Conservation (phyloP, 306 rosid species). For the Cucurbita argyrosperma region DNA sequence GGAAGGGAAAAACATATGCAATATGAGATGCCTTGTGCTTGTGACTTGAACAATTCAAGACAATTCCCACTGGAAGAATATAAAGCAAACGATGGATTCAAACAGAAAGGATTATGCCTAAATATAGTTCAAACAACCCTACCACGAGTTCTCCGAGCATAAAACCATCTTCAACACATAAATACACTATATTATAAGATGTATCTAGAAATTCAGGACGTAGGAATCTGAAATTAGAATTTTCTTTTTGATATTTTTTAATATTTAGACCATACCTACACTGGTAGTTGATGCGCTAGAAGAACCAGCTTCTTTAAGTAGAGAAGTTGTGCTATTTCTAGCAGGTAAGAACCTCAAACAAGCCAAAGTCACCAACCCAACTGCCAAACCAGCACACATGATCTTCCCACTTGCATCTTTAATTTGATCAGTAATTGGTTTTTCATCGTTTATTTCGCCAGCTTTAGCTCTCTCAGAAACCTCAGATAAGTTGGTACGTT, state of each 20-base stretch:
- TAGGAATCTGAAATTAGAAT: neutral
- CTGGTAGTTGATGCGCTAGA: conserved; percentile 30
- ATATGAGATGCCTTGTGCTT: too few species aligned
- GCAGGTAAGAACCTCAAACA: conserved; percentile 60
- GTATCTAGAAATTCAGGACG: neutral
- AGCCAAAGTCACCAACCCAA: conserved; percentile 59
- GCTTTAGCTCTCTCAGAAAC: conserved; percentile 30
- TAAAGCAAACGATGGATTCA: too few species aligned
- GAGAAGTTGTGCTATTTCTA: conserved; percentile 27
- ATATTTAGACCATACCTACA: conserved; percentile 39
- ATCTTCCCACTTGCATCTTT: conserved; percentile 67
- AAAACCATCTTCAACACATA: neutral
- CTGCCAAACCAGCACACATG: conserved; percentile 77
- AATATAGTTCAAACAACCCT: too few species aligned
- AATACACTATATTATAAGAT: neutral
- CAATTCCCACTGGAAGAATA: too few species aligned
- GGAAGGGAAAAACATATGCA: too few species aligned
- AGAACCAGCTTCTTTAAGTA: conserved; percentile 26
- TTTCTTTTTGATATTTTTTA: too few species aligned
- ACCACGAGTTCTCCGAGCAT: neutral
- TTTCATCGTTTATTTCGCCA: conserved; percentile 24
- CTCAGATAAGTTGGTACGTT: conserved; percentile 20
- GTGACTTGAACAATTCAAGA: too few species aligned
- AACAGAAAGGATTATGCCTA: too few species aligned
- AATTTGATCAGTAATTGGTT: conserved; percentile 40